Percentiles rank a stretch among this genome's conserved stretches.
phyloP scores from a whole-genome alignment of 1,284 basidiomycete species.

The Sanghuangporus sanghuang region DNA sequence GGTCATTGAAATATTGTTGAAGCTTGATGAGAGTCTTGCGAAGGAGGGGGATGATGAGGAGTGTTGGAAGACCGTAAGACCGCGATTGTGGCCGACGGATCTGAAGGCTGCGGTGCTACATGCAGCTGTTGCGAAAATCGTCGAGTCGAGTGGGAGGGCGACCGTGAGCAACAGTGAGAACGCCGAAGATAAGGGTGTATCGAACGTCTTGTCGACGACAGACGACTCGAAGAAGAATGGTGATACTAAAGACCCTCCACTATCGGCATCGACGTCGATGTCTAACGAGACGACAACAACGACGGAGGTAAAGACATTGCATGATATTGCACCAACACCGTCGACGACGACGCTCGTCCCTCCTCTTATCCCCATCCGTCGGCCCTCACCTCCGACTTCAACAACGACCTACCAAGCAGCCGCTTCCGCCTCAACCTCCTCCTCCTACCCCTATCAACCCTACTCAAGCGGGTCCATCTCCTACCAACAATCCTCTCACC shows the following conservation, averaged over 20 bases:
- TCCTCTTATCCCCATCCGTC: not conserved
- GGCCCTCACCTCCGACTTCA: not conserved
- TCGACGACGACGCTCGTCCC: not conserved
- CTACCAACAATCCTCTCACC: not conserved
- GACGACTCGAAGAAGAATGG: not conserved
- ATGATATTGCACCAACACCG: not conserved
- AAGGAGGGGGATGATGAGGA: not conserved
- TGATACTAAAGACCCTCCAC: not conserved
- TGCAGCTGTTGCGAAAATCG: slow-evolving; percentile 11
- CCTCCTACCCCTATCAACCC: not conserved
- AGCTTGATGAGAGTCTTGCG: slow-evolving; percentile 13
- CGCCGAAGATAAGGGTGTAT: not conserved
- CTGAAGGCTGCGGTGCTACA: slow-evolving; percentile 11
- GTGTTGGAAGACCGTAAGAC: not conserved
- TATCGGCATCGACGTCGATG: not conserved
- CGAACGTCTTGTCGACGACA: not conserved
- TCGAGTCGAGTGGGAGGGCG: not conserved
- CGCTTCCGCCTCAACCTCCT: not conserved
- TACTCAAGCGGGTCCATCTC: not conserved
- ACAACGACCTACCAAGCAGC: slow-evolving; percentile 9
- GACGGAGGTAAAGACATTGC: not conserved
- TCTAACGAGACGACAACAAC: not conserved
- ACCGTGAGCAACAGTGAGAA: not conserved
- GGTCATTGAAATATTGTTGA: slow-evolving; percentile 10
- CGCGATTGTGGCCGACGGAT: slow-evolving; percentile 14